These are phyloP conservation scores for Stemphylium beticola DNA, from an alignment of 2,329 filamentous ascomycete genomes.

Conservation along the genomic window DNA sequence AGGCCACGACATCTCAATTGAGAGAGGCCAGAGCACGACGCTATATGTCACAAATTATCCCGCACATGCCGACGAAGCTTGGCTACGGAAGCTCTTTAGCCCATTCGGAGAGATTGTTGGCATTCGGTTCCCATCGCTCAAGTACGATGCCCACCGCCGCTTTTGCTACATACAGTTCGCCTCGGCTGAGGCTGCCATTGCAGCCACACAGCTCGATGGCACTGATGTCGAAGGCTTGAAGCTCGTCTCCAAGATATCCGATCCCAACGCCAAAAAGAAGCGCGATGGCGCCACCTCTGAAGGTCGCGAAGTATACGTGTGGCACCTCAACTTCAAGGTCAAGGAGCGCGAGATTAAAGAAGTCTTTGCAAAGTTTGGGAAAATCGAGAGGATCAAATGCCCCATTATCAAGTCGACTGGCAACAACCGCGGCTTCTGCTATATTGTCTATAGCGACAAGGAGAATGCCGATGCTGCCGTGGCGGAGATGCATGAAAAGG, in stretches of 20 bases:
- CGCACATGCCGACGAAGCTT: slow-evolving; percentile 72
- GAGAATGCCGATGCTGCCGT: slow-evolving; percentile 70
- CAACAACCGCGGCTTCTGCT: slow-evolving; percentile 77
- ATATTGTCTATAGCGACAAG: slow-evolving; percentile 74
- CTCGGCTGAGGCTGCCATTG: slow-evolving; percentile 50
- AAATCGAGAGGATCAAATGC: slow-evolving; percentile 73
- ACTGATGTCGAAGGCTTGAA: slow-evolving; percentile 70
- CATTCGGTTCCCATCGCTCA: slow-evolving; percentile 88
- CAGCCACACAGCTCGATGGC: slow-evolving; percentile 75
- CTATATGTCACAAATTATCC: slow-evolving; percentile 93
- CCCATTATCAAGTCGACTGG: slow-evolving; percentile 68
- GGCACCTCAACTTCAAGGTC: slow-evolving; percentile 82
- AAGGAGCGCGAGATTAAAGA: slow-evolving; percentile 74
- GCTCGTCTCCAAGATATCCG: slow-evolving; percentile 80
- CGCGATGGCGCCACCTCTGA: slow-evolving; percentile 84
- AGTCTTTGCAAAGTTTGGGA: slow-evolving; percentile 77
- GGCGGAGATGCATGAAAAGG: slow-evolving; percentile 70
- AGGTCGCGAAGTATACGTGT: slow-evolving; percentile 83
- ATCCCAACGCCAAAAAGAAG: slow-evolving; percentile 77
- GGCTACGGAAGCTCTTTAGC: slow-evolving; percentile 69
- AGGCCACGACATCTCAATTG: slow-evolving; percentile 74
- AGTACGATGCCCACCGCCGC: slow-evolving; percentile 83
- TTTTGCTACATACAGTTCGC: slow-evolving; percentile 97
- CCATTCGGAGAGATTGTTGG: slow-evolving; percentile 81
- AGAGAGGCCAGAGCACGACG: slow-evolving; percentile 77